Percentiles rank a stretch among this genome's conserved stretches.
These are phyloP conservation scores for Coemansia sp. DNA, from an alignment of 192 early-diverging fungal species.

Conservation along the genomic window DNA sequence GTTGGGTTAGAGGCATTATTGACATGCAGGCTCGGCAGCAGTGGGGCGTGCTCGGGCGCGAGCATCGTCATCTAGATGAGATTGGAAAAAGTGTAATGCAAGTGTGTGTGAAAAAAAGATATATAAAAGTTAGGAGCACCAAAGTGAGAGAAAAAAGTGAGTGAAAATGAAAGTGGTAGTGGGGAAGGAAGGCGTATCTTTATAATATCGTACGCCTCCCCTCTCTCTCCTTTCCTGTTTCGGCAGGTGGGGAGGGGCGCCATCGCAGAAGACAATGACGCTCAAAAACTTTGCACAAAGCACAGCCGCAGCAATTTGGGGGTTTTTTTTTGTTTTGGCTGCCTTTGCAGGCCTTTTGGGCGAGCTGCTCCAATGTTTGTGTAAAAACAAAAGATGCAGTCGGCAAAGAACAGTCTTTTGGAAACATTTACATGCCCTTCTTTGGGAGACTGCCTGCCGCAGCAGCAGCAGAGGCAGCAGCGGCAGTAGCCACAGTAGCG, in stretches of 20 bases:
- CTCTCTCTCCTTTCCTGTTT: neutral
- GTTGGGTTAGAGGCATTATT: neutral
- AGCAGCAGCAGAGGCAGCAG: neutral
- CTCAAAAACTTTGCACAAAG: neutral
- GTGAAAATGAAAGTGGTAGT: neutral
- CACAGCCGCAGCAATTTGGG: conserved; percentile 8
- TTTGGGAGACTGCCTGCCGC: neutral
- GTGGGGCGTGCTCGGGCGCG: neutral
- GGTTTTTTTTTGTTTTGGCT: neutral
- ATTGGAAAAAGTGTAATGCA: neutral
- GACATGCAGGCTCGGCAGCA: neutral
- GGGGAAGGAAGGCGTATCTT: neutral
- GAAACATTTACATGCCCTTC: neutral
- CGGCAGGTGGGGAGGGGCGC: neutral
- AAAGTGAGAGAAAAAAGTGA: neutral
- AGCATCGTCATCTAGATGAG: neutral
- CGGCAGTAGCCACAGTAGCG: neutral
- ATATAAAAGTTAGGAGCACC: neutral
- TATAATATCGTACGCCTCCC: conserved; percentile 3
- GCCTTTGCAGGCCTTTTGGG: neutral
- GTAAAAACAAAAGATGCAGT: neutral
- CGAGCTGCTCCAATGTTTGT: neutral
- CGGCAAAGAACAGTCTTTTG: neutral
- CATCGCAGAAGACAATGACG: neutral
- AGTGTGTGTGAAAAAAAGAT: neutral